A percentile compares a stretch with the other conserved stretches of the same genome.
Evolutionary conservation across 2,329 filamentous ascomycete species (phyloP).

Genomic region (Domatiomyces globalis): DNA sequence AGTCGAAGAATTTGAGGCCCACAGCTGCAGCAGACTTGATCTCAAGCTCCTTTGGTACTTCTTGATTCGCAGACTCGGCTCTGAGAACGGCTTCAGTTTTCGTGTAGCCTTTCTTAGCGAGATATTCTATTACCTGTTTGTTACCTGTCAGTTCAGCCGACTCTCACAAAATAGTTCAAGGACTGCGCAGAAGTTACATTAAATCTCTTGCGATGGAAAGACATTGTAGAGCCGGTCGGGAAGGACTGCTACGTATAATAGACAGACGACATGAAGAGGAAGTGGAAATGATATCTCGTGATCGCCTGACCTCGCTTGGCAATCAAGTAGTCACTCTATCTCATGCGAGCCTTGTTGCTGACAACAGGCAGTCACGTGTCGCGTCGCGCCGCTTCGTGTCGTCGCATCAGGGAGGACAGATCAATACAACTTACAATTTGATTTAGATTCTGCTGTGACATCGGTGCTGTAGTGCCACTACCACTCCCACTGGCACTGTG

Average conservation of each 20-base stretch:
- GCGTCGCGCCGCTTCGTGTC: too few relatives aligned
- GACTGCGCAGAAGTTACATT: slow-evolving; percentile 5
- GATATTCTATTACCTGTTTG: slow-evolving; percentile 71
- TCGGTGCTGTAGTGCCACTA: slow-evolving; percentile 18
- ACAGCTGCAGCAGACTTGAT: slow-evolving; percentile 41
- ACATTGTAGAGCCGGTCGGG: not conserved
- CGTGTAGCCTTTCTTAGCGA: slow-evolving; percentile 88
- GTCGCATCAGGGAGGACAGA: not conserved
- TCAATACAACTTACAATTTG: slow-evolving; percentile 61
- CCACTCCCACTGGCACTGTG: slow-evolving; percentile 21
- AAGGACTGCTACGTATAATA: not conserved
- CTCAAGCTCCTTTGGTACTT: slow-evolving; percentile 45
- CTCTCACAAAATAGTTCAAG: not conserved
- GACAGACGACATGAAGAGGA: not conserved
- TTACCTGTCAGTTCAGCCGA: not conserved
- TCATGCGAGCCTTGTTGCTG: not conserved
- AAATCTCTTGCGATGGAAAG: not conserved
- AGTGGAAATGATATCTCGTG: not conserved
- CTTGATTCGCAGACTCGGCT: slow-evolving; percentile 73
- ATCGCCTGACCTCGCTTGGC: not conserved
- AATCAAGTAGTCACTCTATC: not conserved
- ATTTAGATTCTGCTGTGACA: slow-evolving; percentile 82
- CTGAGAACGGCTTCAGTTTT: slow-evolving; percentile 85
- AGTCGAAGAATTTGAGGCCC: slow-evolving; percentile 61
- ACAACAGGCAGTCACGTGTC: not conserved